Conservation (phyloP, 352 stramenopile species). For the Phytophthora fragariae region DNA sequence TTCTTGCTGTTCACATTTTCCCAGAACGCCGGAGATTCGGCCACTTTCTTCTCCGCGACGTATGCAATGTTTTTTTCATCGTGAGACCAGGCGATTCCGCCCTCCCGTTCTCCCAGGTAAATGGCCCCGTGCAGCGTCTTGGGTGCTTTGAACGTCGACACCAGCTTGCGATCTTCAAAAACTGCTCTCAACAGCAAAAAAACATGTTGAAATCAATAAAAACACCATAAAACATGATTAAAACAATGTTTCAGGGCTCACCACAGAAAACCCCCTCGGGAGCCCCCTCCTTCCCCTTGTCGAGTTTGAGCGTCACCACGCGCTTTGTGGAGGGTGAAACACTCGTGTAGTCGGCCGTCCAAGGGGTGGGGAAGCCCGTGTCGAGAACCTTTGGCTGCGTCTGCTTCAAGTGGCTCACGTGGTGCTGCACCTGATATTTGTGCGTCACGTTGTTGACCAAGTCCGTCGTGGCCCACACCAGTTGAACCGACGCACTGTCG, state of each 20-base stretch:
- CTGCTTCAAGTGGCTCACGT: constrained; percentile 39
- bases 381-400: constrained; percentile 37
- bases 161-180: constrained; percentile 47
- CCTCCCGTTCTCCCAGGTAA: constrained; percentile 77
- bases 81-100: constrained; percentile 76
- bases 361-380: constrained; percentile 48
- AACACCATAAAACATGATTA: background rate
- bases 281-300: constrained; percentile 49
- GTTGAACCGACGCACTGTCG: constrained; percentile 47
- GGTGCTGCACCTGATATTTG: constrained; percentile 68
- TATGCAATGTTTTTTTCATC: constrained; percentile 81
- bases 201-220: background rate
- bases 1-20: constrained; percentile 63
- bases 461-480: constrained; percentile 72
- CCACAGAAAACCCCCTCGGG: constrained; percentile 60
- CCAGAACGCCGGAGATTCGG: constrained; percentile 60
- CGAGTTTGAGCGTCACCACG: constrained; percentile 68
- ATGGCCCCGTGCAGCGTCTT: constrained; percentile 77
- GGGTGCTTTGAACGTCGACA: constrained; percentile 65
- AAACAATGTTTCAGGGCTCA: constrained; percentile 7
- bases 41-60: constrained; percentile 72
- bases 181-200: constrained; percentile 33
- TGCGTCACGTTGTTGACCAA: constrained; percentile 59
- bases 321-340: constrained; percentile 62
- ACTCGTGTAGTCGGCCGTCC: constrained; percentile 52